Conservation (phyloP, 2,329 filamentous ascomycete genomes). For the Nigrospora sphaerica region DNA sequence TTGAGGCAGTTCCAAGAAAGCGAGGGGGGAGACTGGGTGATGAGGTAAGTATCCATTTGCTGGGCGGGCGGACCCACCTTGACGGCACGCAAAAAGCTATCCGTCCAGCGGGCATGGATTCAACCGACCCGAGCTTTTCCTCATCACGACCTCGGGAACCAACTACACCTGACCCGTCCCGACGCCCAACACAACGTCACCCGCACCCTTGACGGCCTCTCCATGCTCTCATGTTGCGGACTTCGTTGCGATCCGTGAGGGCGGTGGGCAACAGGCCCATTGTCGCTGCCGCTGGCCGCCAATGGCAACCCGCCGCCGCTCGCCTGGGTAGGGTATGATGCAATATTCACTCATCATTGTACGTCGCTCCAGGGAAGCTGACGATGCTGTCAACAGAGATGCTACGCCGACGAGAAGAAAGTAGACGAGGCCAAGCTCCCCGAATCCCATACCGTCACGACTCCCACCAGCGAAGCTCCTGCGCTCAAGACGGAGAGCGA, state of each 20-base stretch:
- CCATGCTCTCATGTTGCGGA: slow-evolving; percentile 60
- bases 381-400: slow-evolving; percentile 35
- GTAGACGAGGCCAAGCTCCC: slow-evolving; percentile 40
- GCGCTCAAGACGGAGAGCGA: slow-evolving; percentile 23
- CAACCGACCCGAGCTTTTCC: not conserved
- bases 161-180: not conserved
- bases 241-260: slow-evolving; percentile 59
- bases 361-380: no score
- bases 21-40: no score
- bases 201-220: slow-evolving; percentile 3
- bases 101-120: not conserved
- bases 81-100: not conserved
- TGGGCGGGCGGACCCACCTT: not conserved
- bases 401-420: slow-evolving; percentile 49
- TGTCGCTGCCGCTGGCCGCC: slow-evolving; percentile 45
- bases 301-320: slow-evolving; percentile 45
- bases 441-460: slow-evolving; percentile 44
- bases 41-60: not conserved
- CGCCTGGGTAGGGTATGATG: slow-evolving; percentile 32
- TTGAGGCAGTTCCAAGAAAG: no score
- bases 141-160: not conserved
- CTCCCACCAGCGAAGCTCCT: slow-evolving; percentile 35
- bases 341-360: not conserved
- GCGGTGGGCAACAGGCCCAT: slow-evolving; percentile 48
- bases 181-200: not conserved